Evolutionary conservation across 2,329 filamentous ascomycete genomes (phyloP), one percentile per base, ranked within the genome.

Genomic region (Claviceps sp.): DNA sequence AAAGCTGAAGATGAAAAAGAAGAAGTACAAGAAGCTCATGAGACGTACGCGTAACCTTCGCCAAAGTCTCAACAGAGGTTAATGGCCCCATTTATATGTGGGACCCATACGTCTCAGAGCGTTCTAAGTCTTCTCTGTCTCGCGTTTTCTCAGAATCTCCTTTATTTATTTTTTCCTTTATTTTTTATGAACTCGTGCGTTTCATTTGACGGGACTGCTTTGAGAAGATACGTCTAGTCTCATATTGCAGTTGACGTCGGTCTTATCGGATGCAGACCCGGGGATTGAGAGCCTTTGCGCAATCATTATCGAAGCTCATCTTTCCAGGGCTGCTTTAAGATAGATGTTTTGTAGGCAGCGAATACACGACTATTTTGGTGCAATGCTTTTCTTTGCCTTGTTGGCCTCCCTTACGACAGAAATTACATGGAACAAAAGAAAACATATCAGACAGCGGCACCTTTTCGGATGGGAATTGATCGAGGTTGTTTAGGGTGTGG

Each of bases 21-120:
- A 97, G 80, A 98, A 98, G 83, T 95, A 95, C 72, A 97, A 96
- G 89, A 98, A 98, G 81, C 76, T 97, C 60, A 89, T 95, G 86
- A 87, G 85, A 77, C 80, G 82, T 70, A 96, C 91, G 64, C 82
- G 91, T 67, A 91, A 88, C 66, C 69, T 89, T 74, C 84, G 91
- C 66, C 82, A 89, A 66, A 95, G 90, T 74, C 75, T 93, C 62
- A 88, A 86, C 62, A 79, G 82, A 63, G 72, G 78, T 57, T 80
- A 73, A 70, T 17, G 22, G 42, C 44, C 44, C 9, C 45, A 54
- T 46, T 52, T 51, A 54, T 42, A 59, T 63, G 61, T 51, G 50
- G 26, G 49, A 53, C 9, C 20, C 17, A 9, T 3, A n/a, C 17
- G 16, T n/a, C 16, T 40, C 40, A 43, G 4, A 43, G 40, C 6